phyloP scores from a whole-genome alignment of 2,329 filamentous ascomycete genomes.

The Pseudogymnoascus sp. region DNA sequence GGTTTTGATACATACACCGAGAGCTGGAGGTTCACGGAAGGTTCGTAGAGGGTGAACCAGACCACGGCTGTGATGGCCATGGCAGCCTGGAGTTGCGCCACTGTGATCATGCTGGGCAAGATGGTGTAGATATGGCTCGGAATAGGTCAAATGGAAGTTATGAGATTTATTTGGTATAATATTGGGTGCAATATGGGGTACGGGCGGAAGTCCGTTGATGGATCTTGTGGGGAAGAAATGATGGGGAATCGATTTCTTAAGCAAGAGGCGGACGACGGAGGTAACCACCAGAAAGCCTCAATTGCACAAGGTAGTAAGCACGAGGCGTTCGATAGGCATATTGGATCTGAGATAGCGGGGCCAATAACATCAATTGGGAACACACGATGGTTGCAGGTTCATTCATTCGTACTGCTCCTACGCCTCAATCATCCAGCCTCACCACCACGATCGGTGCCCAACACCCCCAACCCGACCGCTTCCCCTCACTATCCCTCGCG shows the following conservation, averaged over 20 bases:
- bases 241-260: not conserved
- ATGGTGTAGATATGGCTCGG: not conserved
- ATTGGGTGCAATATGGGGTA: not conserved
- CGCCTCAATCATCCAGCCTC: not conserved
- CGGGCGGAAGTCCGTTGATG: not conserved
- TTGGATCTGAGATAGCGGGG: not conserved
- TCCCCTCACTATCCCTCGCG: not conserved
- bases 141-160: not conserved
- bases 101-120: not conserved
- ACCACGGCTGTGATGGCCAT: not conserved
- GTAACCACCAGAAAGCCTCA: not conserved
- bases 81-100: not conserved
- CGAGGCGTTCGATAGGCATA: not conserved
- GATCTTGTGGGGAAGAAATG: not conserved
- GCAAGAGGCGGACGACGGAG: not conserved
- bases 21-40: not conserved
- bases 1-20: not conserved
- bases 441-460: not conserved
- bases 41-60: not conserved
- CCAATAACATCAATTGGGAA: not conserved
- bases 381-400: not conserved
- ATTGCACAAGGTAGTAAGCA: not conserved
- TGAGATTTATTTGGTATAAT: not conserved
- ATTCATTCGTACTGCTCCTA: not conserved
- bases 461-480: not conserved